These are phyloP conservation scores for Mucor racemosus DNA, from an alignment of 371 early-diverging fungal species.

Conservation along the genomic window DNA sequence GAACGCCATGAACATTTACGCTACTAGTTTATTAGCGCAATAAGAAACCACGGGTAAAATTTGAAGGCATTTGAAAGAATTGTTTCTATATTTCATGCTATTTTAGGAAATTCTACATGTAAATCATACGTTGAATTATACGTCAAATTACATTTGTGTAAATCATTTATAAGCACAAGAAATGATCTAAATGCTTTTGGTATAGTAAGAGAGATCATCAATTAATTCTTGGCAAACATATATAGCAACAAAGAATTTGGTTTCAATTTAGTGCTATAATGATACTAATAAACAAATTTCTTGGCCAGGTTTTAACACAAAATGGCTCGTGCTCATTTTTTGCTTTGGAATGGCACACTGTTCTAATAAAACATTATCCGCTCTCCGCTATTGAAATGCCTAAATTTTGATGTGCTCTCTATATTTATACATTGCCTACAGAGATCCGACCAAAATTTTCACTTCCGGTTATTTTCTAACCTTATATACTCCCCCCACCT, in stretches of 20 bases:
- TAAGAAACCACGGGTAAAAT: neutral
- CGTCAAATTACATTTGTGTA: too few species aligned
- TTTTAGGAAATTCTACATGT: neutral
- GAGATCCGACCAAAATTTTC: neutral
- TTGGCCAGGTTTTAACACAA: too few species aligned
- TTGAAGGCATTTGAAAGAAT: neutral
- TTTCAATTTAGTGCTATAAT: too few species aligned
- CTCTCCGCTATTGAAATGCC: neutral
- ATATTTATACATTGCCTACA: neutral
- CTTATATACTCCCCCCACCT: neutral
- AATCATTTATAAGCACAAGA: too few species aligned
- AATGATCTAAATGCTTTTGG: too few species aligned
- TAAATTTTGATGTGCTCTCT: too few species aligned
- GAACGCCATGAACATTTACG: neutral
- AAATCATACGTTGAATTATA: neutral
- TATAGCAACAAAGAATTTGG: too few species aligned
- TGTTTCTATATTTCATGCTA: neutral
- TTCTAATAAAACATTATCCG: neutral
- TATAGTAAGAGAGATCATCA: too few species aligned
- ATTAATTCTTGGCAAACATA: too few species aligned
- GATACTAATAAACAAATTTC: too few species aligned
- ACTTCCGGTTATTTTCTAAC: neutral
- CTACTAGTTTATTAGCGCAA: neutral
- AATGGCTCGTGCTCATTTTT: too few species aligned
- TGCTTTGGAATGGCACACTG: too few species aligned